Percentiles rank a stretch among this genome's conserved stretches.
These are phyloP conservation scores for Phytophthora pinifolia DNA, from an alignment of 352 stramenopile species.

Conservation along the genomic window DNA sequence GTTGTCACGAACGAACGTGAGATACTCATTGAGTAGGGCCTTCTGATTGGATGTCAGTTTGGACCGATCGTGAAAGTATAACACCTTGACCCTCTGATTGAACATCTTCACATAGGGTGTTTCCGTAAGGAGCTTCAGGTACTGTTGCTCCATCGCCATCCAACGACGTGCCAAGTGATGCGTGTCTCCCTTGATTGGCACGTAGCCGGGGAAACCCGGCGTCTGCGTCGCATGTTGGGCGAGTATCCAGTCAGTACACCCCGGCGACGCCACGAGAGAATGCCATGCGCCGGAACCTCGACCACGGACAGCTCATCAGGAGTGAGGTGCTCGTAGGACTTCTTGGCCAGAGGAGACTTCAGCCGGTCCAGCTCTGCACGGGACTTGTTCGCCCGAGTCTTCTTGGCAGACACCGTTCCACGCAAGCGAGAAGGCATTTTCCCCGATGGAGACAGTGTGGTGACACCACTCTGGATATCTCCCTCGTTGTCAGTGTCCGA, in stretches of 20 bases:
- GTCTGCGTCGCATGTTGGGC: background rate
- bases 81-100: background rate
- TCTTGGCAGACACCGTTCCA: no score
- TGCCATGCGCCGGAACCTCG: background rate
- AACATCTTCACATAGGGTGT: slow-evolving; percentile 3
- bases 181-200: background rate
- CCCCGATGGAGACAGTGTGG: no score
- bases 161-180: background rate
- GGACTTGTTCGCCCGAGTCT: no score
- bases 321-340: background rate
- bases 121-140: background rate
- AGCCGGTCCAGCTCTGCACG: background rate
- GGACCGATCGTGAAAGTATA: slow-evolving; percentile 1
- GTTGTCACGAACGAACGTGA: background rate
- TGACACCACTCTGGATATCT: no score
- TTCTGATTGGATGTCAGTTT: background rate
- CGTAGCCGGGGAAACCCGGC: slow-evolving; percentile 2
- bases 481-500: no score
- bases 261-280: background rate
- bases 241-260: background rate
- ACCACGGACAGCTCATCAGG: background rate
- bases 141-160: background rate
- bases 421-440: no score
- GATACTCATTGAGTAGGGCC: background rate
- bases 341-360: background rate